These are phyloP conservation scores for Colletotrichum sp. DNA, from an alignment of 2,329 filamentous ascomycete genomes.

Conservation along the genomic window DNA sequence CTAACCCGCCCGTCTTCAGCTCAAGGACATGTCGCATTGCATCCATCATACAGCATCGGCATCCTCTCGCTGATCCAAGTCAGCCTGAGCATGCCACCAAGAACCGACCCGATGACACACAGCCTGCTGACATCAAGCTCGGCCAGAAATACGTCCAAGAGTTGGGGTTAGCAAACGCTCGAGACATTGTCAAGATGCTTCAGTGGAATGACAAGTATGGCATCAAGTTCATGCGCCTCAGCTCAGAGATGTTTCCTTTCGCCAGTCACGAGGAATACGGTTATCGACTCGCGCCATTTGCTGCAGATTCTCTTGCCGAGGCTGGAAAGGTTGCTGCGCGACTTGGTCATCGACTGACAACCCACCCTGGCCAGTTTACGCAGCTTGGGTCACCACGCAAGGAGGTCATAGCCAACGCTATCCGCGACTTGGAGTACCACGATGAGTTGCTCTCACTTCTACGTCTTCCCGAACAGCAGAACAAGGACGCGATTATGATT, in stretches of 20 bases:
- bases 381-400: slow-evolving; percentile 84
- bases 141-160: slow-evolving; percentile 77
- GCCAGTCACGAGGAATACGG: slow-evolving; percentile 88
- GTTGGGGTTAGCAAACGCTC: slow-evolving; percentile 80
- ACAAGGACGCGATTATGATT: slow-evolving; percentile 92
- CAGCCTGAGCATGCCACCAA: slow-evolving; percentile 83
- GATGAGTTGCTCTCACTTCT: slow-evolving; percentile 82
- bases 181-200: slow-evolving; percentile 84
- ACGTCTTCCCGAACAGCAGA: slow-evolving; percentile 74
- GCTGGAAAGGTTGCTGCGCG: slow-evolving; percentile 78
- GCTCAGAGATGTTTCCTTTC: slow-evolving; percentile 97
- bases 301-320: slow-evolving; percentile 75
- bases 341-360: slow-evolving; percentile 83
- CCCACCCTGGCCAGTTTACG: slow-evolving; percentile 91
- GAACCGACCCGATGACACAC: slow-evolving; percentile 79
- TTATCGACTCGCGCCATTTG: slow-evolving; percentile 84
- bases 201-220: slow-evolving; percentile 91
- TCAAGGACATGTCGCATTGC: slow-evolving; percentile 91
- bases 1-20: slow-evolving; percentile 84
- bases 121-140: slow-evolving; percentile 68
- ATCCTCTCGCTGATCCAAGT: slow-evolving; percentile 77
- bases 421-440: slow-evolving; percentile 88
- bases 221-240: slow-evolving; percentile 91
- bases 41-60: slow-evolving; percentile 86
- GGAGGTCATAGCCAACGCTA: slow-evolving; percentile 75